Percentiles rank a stretch among this genome's conserved stretches.
Evolutionary conservation across 441 rosid genomes (phyloP).

Genomic region (Brassica balearica): DNA sequence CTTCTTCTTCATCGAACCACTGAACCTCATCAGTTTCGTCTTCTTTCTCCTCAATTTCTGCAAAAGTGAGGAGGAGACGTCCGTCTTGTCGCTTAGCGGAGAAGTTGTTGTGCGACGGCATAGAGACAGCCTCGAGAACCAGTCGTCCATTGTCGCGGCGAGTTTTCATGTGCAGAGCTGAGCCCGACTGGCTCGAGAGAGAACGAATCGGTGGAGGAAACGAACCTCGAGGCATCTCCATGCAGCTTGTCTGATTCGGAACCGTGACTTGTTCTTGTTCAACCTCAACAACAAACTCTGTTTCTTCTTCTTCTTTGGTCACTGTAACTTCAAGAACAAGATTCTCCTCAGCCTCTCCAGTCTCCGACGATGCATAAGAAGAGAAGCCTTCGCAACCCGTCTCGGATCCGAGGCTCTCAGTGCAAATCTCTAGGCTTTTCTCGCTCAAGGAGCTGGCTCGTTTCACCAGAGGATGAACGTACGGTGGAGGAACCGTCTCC

Average conservation of each 20-base stretch:
- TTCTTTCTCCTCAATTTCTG: constrained; percentile 43
- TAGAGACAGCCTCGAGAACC: constrained; percentile 88
- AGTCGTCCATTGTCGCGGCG: constrained; percentile 80
- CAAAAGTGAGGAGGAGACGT: constrained; percentile 81
- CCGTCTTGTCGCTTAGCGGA: constrained; percentile 76
- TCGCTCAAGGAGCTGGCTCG: constrained; percentile 63
- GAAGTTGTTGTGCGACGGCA: constrained; percentile 72
- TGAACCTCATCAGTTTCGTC: constrained; percentile 41
- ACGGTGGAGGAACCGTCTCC: constrained; percentile 57
- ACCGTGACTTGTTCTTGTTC: constrained; percentile 32
- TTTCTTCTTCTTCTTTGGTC: constrained; percentile 30
- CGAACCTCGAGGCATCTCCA: constrained; percentile 44
- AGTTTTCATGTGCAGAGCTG: constrained; percentile 65
- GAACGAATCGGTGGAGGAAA: constrained; percentile 86
- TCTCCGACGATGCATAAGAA: constrained; percentile 63
- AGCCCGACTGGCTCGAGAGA: constrained; percentile 56
- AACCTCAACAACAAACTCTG: constrained; percentile 22
- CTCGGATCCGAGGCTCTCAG: constrained; percentile 96
- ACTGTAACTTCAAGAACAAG: constrained; percentile 17
- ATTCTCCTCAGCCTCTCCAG: constrained; percentile 43
- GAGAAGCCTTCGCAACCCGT: constrained; percentile 89
- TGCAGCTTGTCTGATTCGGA: constrained; percentile 4
- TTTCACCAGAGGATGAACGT: constrained; percentile 71
- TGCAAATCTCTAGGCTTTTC: constrained; percentile 87
- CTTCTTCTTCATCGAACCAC: constrained; percentile 29